These are phyloP conservation scores for Suillus placidus DNA, from an alignment of 768 basidiomycete genomes.

Conservation along the genomic window DNA sequence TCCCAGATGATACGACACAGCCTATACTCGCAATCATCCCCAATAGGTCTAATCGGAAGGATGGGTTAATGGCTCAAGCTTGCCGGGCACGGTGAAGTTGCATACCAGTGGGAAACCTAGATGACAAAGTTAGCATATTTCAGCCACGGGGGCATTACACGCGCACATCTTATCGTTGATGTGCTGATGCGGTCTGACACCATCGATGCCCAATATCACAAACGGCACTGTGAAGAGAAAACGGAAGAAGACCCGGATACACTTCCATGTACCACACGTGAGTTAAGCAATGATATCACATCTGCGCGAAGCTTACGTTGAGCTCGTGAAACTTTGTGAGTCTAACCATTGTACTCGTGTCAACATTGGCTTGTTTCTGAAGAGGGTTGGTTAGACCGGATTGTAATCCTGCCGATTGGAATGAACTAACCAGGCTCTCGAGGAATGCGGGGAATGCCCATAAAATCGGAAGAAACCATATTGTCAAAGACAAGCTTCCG, in stretches of 20 bases:
- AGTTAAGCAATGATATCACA: neutral
- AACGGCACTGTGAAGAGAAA: slow-evolving; percentile 70
- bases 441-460: slow-evolving; percentile 72
- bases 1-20: slow-evolving; percentile 64
- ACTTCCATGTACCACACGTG: slow-evolving; percentile 40
- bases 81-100: too few relatives aligned
- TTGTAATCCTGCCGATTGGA: neutral
- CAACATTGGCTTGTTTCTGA: slow-evolving; percentile 64
- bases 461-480: slow-evolving; percentile 77
- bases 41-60: slow-evolving; percentile 55
- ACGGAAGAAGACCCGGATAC: slow-evolving; percentile 71
- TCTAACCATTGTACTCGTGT: slow-evolving; percentile 64
- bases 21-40: slow-evolving; percentile 61
- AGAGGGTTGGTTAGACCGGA: neutral
- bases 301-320: slow-evolving; percentile 55
- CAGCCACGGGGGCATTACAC: neutral
- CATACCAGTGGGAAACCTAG: slow-evolving; percentile 29
- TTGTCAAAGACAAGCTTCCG: slow-evolving; percentile 67
- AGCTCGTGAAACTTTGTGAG: slow-evolving; percentile 81
- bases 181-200: slow-evolving; percentile 59
- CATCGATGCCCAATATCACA: slow-evolving; percentile 69
- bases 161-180: slow-evolving; percentile 63
- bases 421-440: slow-evolving; percentile 51
- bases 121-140: neutral
- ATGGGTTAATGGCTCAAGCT: slow-evolving; percentile 4